Base-by-base conservation (phyloP, 768 basidiomycete genomes). In the Leccinum pellstonianum region DNA sequence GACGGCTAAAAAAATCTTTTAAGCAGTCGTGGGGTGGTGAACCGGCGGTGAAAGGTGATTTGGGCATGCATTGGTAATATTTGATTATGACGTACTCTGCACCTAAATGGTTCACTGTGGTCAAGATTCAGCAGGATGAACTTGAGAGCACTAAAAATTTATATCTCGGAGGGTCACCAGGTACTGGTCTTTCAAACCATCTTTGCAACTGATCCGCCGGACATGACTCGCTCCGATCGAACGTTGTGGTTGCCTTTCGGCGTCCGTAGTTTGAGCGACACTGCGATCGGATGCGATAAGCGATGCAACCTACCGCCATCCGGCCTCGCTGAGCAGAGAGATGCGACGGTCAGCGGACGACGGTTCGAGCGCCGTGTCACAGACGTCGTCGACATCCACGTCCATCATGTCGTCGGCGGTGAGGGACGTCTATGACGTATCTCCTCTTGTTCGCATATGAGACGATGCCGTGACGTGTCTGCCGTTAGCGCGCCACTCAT, bases 121-220 rank as follows among this genome's bases (percentile, higher is more conserved):
- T 99, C 96, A 63, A 96, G 82, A 67, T 88, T 95, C 33, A 98
- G 79, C 50, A 99, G 75, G 1, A 96, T 86, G 57, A 97, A 95
- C 74, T 94, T 95, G 53, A 86, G 83, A 19, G 85, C 83, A 62
- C 71, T 74, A 37, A 27, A 27, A 27, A 23, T 75, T 69, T n/a
- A 73, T 76, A 25, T 82, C 80, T 51, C 69, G 73, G 10, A 70
- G 64, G 23, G 68, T 64, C 61, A 87, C 77, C 86, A 93, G 98
- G 69, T 97, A 93, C 33, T 93, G 89, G 56, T 90, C 83, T 70
- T 98, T 97, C 56, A 95, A 80, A 67, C 98, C 95, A 68, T 98
- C 97, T 92, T 95, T 38, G 61, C 83, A 93, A 37, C 43, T 89
- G 82, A 49, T 90, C 88, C 75, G 35, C 76, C 75, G 25, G 80